These are phyloP conservation scores for Saturnispora halmiae DNA, from an alignment of 805 yeast genomes.

Conservation along the genomic window DNA sequence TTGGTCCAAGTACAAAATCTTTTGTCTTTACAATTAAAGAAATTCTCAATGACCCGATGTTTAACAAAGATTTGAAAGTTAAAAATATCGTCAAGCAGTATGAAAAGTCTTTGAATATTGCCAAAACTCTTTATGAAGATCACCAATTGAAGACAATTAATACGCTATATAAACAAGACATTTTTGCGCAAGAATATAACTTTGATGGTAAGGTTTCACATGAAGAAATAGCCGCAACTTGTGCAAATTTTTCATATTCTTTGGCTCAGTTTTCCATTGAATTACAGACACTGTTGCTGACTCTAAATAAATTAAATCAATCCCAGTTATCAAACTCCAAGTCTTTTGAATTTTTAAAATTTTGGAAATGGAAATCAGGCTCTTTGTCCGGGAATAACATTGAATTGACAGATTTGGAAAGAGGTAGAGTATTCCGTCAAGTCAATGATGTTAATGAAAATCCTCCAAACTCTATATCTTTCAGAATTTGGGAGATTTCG, in stretches of 20 bases:
- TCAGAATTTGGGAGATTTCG: slow-evolving; percentile 40
- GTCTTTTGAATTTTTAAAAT: slow-evolving; percentile 44
- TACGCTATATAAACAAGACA: slow-evolving; percentile 46
- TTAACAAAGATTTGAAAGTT: slow-evolving; percentile 33
- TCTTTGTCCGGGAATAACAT: too few species aligned
- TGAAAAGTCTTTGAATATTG: slow-evolving; percentile 37
- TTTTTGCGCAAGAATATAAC: slow-evolving; percentile 35
- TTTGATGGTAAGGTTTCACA: slow-evolving; percentile 45
- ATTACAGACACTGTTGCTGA: slow-evolving; percentile 37
- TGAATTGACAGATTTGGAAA: slow-evolving; percentile 7
- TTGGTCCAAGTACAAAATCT: slow-evolving; percentile 67
- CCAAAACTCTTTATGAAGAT: slow-evolving; percentile 44
- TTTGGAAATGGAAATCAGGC: slow-evolving; percentile 42
- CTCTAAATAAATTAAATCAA: slow-evolving; percentile 28
- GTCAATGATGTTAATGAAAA: slow-evolving; percentile 5
- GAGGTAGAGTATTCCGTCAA: slow-evolving; percentile 4
- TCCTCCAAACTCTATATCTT: slow-evolving; percentile 15
- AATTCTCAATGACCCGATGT: slow-evolving; percentile 52
- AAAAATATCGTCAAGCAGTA: slow-evolving; percentile 35
- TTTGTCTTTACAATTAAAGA: slow-evolving; percentile 54
- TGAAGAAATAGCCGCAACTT: slow-evolving; percentile 76
- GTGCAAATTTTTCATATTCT: slow-evolving; percentile 68
- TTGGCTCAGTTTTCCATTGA: slow-evolving; percentile 56
- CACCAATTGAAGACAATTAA: slow-evolving; percentile 52
- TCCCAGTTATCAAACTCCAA: slow-evolving; percentile 13